Conservation (phyloP, 208 protist species). For the Leishmania tropica region DNA sequence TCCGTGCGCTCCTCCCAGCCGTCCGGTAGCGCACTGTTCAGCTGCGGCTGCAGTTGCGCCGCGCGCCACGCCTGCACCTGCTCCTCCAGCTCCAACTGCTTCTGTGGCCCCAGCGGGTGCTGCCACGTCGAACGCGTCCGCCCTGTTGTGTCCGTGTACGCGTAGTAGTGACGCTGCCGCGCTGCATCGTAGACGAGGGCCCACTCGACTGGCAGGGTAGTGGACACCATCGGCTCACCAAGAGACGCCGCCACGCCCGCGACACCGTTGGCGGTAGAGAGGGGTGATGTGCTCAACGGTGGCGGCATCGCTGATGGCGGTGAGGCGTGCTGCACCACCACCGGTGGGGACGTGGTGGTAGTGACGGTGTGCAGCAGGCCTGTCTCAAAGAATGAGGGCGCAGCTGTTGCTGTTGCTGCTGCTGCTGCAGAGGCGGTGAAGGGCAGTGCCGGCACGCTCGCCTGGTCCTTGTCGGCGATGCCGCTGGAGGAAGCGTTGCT, state of each 20-base stretch:
- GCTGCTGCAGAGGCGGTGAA: not conserved
- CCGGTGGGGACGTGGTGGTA: slow-evolving; percentile 25
- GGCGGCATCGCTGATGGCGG: slow-evolving; percentile 26
- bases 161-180: slow-evolving; percentile 66
- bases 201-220: slow-evolving; percentile 60
- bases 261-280: not conserved
- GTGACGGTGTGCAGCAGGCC: slow-evolving; percentile 17
- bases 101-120: slow-evolving; percentile 54
- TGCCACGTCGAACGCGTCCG: slow-evolving; percentile 54
- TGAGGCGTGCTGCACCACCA: slow-evolving; percentile 16
- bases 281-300: slow-evolving; percentile 5
- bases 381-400: slow-evolving; percentile 17
- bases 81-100: slow-evolving; percentile 58
- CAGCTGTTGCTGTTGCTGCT: not conserved
- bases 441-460: not conserved
- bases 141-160: slow-evolving; percentile 43
- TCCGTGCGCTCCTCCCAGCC: slow-evolving; percentile 42
- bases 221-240: slow-evolving; percentile 52
- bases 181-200: slow-evolving; percentile 53
- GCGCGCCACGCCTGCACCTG: slow-evolving; percentile 25
- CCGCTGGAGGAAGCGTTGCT: not conserved
- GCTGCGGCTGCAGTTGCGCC: slow-evolving; percentile 12
- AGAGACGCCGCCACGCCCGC: not conserved
- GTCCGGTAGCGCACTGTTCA: slow-evolving; percentile 23
- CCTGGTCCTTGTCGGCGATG: not conserved